phyloP scores from a whole-genome alignment of 2,329 filamentous ascomycete species.

The Diaporthe destruens region DNA sequence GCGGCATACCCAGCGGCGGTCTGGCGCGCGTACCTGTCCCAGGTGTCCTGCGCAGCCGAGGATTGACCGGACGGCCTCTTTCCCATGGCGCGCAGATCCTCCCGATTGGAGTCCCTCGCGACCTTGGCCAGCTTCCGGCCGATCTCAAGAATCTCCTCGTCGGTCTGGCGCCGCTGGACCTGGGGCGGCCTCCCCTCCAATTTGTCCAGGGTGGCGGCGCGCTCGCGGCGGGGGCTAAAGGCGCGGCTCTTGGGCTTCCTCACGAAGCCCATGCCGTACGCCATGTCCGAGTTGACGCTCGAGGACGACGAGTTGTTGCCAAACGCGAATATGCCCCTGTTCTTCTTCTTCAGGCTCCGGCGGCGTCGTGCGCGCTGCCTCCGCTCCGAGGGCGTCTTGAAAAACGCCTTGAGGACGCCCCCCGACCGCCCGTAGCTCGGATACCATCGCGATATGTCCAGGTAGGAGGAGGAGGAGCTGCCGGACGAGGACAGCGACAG shows the following conservation, averaged over 20 bases:
- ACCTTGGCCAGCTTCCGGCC: conserved; percentile 67
- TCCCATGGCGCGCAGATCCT: conserved; percentile 60
- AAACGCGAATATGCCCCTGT: conserved; percentile 68
- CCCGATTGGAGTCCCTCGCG: conserved; percentile 63
- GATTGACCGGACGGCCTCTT: conserved; percentile 54
- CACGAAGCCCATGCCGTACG: conserved; percentile 73
- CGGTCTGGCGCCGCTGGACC: conserved; percentile 57
- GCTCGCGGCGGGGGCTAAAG: conserved; percentile 46
- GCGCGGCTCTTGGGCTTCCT: conserved; percentile 54
- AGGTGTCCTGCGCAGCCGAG: conserved; percentile 55
- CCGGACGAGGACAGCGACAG: conserved; percentile 61
- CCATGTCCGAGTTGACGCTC: conserved; percentile 70
- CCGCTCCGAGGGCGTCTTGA: conserved; percentile 70
- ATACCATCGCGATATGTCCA: conserved; percentile 74
- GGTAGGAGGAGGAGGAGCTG: conserved; percentile 70
- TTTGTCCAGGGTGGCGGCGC: conserved; percentile 36
- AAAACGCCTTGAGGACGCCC: conserved; percentile 73
- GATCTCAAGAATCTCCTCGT: conserved; percentile 69
- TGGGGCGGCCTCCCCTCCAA: conserved; percentile 34
- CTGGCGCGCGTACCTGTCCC: conserved; percentile 57
- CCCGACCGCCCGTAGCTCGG: conserved; percentile 60
- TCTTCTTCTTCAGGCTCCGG: conserved; percentile 59
- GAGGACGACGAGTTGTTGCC: conserved; percentile 68
- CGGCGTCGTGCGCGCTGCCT: conserved; percentile 55
- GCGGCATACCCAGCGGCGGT: conserved; percentile 51